Conservation (phyloP, 371 early-diverging fungal species). For the Mortierella sp. region DNA sequence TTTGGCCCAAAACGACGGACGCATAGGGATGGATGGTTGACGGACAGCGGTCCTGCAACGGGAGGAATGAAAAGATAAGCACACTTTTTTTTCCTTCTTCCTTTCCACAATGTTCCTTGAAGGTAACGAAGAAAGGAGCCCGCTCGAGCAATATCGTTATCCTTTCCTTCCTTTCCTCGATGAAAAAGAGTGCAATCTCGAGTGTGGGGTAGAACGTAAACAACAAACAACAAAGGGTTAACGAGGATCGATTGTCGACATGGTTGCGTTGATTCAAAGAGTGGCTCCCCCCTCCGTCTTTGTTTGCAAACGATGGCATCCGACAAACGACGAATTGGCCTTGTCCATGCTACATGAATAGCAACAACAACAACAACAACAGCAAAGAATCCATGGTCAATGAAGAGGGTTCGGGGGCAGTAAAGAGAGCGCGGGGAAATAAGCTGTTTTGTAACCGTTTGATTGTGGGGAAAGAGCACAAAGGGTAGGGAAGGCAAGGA, state of each 20-base stretch:
- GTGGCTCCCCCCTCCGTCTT: background rate
- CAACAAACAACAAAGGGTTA: background rate
- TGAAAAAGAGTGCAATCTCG: background rate
- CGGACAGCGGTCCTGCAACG: constrained; percentile 9
- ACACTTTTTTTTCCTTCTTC: background rate
- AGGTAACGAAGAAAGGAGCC: background rate
- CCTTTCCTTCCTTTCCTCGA: background rate
- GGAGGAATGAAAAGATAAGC: background rate
- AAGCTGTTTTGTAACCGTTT: background rate
- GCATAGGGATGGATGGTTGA: background rate
- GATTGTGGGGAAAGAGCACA: constrained; percentile 18
- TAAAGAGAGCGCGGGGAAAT: constrained; percentile 10
- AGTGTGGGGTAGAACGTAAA: constrained; percentile 5
- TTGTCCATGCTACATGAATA: background rate
- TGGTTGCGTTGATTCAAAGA: background rate
- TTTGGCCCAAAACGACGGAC: background rate
- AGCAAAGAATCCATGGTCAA: background rate
- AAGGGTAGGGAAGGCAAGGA: background rate
- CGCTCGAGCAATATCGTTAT: background rate
- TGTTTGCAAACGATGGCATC: background rate
- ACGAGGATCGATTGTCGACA: background rate
- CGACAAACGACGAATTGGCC: background rate
- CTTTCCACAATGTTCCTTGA: background rate
- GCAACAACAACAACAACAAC: background rate
- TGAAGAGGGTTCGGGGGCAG: background rate